Conservation (phyloP, 768 basidiomycete genomes). For the Tulasnella calospora region DNA sequence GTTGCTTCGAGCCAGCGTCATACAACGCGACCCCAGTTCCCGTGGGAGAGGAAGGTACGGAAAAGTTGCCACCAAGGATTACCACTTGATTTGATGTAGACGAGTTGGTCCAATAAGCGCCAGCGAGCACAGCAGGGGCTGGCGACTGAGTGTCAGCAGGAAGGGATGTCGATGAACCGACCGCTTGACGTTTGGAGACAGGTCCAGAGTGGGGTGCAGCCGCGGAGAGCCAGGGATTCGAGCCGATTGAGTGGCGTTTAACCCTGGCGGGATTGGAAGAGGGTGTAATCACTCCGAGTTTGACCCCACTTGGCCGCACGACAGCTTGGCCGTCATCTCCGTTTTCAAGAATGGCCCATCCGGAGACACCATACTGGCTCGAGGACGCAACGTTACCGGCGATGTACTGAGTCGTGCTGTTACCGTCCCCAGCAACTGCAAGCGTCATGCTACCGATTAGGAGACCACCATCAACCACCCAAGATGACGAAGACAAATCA, state of each 20-base stretch:
- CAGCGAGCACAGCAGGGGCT: conserved; percentile 79
- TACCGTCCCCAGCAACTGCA: conserved; percentile 53
- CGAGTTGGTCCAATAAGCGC: conserved; percentile 83
- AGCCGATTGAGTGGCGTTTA: conserved; percentile 42
- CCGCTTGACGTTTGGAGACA: conserved; percentile 42
- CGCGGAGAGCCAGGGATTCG: conserved; percentile 34
- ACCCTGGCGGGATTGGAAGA: conserved; percentile 35
- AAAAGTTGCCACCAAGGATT: conserved; percentile 87
- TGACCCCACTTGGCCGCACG: conserved; percentile 55
- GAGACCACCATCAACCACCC: conserved; percentile 74
- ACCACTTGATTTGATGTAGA: conserved; percentile 60
- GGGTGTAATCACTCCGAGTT: conserved; percentile 43
- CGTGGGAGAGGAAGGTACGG: conserved; percentile 41
- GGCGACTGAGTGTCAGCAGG: conserved; percentile 52
- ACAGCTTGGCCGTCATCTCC: conserved; percentile 50
- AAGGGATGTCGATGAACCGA: conserved; percentile 46
- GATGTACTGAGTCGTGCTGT: conserved; percentile 51
- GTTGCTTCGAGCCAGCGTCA: conserved; percentile 47
- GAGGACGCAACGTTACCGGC: conserved; percentile 61
- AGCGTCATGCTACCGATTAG: conserved; percentile 65
- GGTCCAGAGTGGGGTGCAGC: not conserved
- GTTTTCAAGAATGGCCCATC: conserved; percentile 73
- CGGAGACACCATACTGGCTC: conserved; percentile 65
- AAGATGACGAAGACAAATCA: conserved; percentile 54
- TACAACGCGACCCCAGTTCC: conserved; percentile 62